Evolutionary conservation across 1,284 basidiomycete species (phyloP), one percentile per base, ranked within the genome.

Genomic region (Puccinia polysora): DNA sequence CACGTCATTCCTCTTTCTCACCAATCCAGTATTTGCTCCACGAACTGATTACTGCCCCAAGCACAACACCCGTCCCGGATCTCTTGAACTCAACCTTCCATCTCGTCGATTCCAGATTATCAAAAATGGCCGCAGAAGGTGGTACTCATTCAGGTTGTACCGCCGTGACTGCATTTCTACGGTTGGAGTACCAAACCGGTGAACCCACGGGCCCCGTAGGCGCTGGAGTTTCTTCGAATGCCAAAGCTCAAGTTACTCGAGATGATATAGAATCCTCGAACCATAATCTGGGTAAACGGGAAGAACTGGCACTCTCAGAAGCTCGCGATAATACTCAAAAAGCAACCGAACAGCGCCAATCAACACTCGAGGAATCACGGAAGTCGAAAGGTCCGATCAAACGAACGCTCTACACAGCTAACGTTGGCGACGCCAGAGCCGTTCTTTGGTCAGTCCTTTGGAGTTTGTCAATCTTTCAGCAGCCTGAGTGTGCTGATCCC

Each of bases 71-170:
- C 10, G 86, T 98, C 62, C 94, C 94, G 1, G 94, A 97, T 77
- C 79, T 94, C 58, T 85, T 98, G 74, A 97, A 98, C 79, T 83
- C 88, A 77, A 92, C 94, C 0, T 99, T 97, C 83, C 92, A 96
- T 79, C 84, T 85, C 49, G 95, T 97, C 74, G 96, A 99, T 79
- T 84, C 82, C 55, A 84, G 85, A 74, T 85, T 98, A 23, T 91
- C 90, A 20, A 84, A 84, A 65, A 86, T 96, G 75, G 88, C 91
- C 52, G 88, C 89, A 77, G 86, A 89, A 38, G 90, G 89, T 76
- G 91, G 90, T 78, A 93, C 94, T 60, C 91, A 96, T 78, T 95
- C 92, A 8, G 96, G 96, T 0, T 98, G 95, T 78, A 98, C 96
- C 0, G 96, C 91, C 2, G 96, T 97, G 36, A 93, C 91, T n/a